Percentiles rank a stretch among this genome's conserved stretches.
These are phyloP conservation scores for Papiliotrema terrestris DNA, from an alignment of 1,284 basidiomycete species.

Conservation along the genomic window DNA sequence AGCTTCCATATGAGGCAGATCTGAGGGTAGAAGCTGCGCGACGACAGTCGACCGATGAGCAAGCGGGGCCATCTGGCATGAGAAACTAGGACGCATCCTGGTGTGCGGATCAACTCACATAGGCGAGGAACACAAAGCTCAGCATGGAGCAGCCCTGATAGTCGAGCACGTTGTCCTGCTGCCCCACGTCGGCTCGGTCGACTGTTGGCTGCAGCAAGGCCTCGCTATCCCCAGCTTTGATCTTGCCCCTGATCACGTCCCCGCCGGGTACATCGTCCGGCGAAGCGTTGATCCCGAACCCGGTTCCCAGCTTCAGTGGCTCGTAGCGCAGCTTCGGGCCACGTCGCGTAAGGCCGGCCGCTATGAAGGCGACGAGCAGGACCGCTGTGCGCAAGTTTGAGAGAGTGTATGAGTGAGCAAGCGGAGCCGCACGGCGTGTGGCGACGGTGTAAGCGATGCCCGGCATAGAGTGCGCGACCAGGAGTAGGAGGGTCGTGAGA, in stretches of 20 bases:
- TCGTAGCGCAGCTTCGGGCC: conserved; percentile 36
- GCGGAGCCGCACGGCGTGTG: conserved; percentile 17
- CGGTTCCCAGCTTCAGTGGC: conserved; percentile 31
- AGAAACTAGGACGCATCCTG: background rate
- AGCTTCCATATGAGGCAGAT: conserved; percentile 42
- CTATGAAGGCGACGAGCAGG: conserved; percentile 11
- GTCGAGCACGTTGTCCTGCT: conserved; percentile 37
- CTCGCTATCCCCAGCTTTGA: conserved; percentile 6
- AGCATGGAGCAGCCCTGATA: conserved; percentile 41
- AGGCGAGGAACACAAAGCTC: conserved; percentile 35
- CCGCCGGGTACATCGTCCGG: background rate
- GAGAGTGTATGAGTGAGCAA: conserved; percentile 1
- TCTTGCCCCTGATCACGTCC: conserved; percentile 7
- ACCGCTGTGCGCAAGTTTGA: conserved; percentile 5
- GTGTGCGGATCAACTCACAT: conserved; percentile 20
- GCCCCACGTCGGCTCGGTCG: conserved; percentile 1
- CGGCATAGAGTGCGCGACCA: conserved; percentile 26
- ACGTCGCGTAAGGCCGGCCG: conserved; percentile 35
- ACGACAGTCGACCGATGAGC: conserved; percentile 25
- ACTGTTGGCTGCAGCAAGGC: background rate
- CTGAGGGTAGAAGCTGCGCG: conserved; percentile 27
- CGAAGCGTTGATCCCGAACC: conserved; percentile 31
- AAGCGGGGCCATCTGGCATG: conserved; percentile 27
- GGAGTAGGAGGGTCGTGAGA: conserved; percentile 10
- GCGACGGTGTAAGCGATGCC: conserved; percentile 27